Conservation (phyloP, 2,329 filamentous ascomycete species). For the Ceratocystis ficicola region DNA sequence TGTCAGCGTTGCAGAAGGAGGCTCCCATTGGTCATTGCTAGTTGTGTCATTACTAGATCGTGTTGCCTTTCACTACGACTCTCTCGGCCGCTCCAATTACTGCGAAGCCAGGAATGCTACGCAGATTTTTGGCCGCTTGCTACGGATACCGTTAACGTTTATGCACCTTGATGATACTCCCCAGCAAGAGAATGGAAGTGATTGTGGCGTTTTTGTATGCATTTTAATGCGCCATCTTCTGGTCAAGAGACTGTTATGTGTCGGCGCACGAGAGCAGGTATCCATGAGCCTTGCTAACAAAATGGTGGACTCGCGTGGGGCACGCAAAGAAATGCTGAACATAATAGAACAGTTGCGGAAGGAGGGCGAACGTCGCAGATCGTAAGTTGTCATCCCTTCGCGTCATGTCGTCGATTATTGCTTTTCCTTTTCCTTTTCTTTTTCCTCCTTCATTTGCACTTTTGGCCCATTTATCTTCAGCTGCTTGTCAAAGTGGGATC, state of each 20-base stretch:
- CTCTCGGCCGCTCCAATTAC: conserved; percentile 62
- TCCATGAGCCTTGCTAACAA: conserved; percentile 87
- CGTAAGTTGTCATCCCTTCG: conserved; percentile 42
- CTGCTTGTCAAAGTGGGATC: neutral
- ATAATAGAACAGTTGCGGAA: conserved; percentile 79
- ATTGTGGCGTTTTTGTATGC: conserved; percentile 94
- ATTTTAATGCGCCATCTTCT: conserved; percentile 90
- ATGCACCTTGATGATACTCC: conserved; percentile 74
- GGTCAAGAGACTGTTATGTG: conserved; percentile 66
- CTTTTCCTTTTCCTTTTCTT: too few relatives aligned
- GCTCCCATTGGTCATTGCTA: conserved; percentile 87
- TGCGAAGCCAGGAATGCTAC: conserved; percentile 59
- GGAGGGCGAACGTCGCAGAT: conserved; percentile 73
- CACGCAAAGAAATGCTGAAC: conserved; percentile 78
- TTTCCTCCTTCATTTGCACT: neutral
- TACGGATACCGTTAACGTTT: conserved; percentile 58
- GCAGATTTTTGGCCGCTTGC: conserved; percentile 54
- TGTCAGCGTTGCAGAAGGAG: conserved; percentile 67
- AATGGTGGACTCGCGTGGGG: conserved; percentile 65
- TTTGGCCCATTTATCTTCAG: neutral
- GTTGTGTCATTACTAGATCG: conserved; percentile 80
- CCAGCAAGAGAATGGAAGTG: conserved; percentile 81
- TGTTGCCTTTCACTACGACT: conserved; percentile 95
- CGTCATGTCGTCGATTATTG: too few relatives aligned
- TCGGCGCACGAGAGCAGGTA: conserved; percentile 72